phyloP scores from a whole-genome alignment of 2,329 filamentous ascomycete genomes.

The Fusarium sp. region DNA sequence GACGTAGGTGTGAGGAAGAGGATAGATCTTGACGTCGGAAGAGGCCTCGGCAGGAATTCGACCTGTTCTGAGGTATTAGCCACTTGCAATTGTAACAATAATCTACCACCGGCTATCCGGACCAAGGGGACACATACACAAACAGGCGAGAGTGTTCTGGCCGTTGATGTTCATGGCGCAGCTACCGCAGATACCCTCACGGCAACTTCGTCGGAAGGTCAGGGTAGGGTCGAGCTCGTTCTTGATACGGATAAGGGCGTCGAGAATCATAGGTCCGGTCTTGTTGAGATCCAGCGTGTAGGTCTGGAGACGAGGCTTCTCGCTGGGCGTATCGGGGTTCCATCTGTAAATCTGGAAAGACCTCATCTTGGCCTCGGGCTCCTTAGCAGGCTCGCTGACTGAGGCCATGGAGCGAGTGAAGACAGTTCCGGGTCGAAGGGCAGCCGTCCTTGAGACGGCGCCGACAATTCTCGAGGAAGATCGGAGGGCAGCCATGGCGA shows the following conservation, averaged over 20 bases:
- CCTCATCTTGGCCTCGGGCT: slow-evolving; percentile 79
- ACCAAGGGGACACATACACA: slow-evolving; percentile 72
- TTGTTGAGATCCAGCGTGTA: slow-evolving; percentile 98
- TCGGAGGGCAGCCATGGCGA: slow-evolving; percentile 70
- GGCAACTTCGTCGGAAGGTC: slow-evolving; percentile 94
- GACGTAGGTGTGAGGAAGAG: slow-evolving; percentile 97
- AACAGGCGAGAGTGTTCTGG: slow-evolving; percentile 95
- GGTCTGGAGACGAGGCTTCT: slow-evolving; percentile 95
- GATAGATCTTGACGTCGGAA: slow-evolving; percentile 93
- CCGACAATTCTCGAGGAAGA: slow-evolving; percentile 66
- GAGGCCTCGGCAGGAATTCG: slow-evolving; percentile 87
- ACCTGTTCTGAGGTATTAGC: slow-evolving; percentile 64
- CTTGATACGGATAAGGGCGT: slow-evolving; percentile 97
- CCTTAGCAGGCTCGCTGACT: slow-evolving; percentile 68
- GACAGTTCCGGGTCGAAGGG: slow-evolving; percentile 55
- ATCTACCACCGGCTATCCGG: slow-evolving; percentile 42
- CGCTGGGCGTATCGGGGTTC: slow-evolving; percentile 91
- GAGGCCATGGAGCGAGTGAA: slow-evolving; percentile 66
- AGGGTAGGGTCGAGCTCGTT: slow-evolving; percentile 97
- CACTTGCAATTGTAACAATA: slow-evolving; percentile 8
- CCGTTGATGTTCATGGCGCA: slow-evolving; percentile 99
- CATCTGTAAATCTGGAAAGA: slow-evolving; percentile 99
- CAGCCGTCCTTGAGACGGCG: slow-evolving; percentile 55
- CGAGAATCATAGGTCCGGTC: slow-evolving; percentile 98
- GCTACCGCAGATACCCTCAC: slow-evolving; percentile 98